Conservation (phyloP, 169 alveolate genomes). For the Plasmodium malariae region DNA sequence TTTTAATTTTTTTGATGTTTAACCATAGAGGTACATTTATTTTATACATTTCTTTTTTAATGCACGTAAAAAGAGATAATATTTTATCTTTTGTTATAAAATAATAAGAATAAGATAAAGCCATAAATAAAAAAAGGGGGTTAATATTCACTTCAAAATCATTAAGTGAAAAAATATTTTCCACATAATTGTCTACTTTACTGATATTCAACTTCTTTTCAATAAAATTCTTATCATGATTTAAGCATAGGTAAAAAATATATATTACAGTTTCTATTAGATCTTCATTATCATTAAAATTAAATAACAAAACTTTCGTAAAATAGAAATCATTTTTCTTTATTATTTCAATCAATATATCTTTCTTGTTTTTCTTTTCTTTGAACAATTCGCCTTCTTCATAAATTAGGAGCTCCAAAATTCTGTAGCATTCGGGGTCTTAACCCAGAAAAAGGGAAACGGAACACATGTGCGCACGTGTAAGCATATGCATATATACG, state of each 20-base stretch:
- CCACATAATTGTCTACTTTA: constrained; percentile 50
- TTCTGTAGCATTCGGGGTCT: constrained; percentile 59
- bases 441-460: background rate
- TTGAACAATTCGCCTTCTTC: constrained; percentile 29
- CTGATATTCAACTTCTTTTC: constrained; percentile 44
- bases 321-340: constrained; percentile 65
- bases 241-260: constrained; percentile 51
- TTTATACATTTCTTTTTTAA: constrained; percentile 60
- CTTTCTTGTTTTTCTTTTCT: constrained; percentile 18
- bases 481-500: background rate
- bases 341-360: constrained; percentile 55
- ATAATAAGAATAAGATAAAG: constrained; percentile 68
- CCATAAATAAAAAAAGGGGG: constrained; percentile 65
- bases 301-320: constrained; percentile 45
- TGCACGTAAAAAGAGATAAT: constrained; percentile 21
- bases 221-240: constrained; percentile 45
- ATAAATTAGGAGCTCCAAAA: constrained; percentile 44
- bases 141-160: constrained; percentile 32
- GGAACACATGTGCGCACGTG: background rate
- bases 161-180: constrained; percentile 42
- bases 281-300: constrained; percentile 70
- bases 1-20: constrained; percentile 63
- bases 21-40: constrained; percentile 37
- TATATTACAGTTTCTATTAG: constrained; percentile 71
- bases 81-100: constrained; percentile 61